Evolutionary conservation across 1,284 basidiomycete species (phyloP).

Genomic region (Ustilago crameri): DNA sequence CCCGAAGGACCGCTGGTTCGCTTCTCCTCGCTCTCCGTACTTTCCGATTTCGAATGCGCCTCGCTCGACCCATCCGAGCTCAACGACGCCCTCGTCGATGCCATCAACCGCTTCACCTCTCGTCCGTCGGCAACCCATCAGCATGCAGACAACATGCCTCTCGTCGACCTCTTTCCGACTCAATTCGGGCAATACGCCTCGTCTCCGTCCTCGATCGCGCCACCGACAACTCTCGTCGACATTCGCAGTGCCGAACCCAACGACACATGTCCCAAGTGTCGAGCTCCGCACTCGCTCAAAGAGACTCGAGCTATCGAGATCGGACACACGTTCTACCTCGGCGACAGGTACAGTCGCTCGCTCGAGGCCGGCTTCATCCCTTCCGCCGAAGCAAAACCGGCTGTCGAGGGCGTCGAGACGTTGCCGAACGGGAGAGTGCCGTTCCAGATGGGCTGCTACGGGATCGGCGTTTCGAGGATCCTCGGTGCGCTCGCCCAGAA

Average conservation of each 20-base stretch:
- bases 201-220: constrained; percentile 2
- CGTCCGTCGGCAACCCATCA: constrained; percentile 3
- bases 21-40: constrained; percentile 39
- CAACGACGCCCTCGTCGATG: constrained; percentile 37
- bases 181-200: constrained; percentile 34
- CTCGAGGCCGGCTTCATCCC: constrained; percentile 55
- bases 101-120: constrained; percentile 31
- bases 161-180: constrained; percentile 42
- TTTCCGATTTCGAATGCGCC: constrained; percentile 50
- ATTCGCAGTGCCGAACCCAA: constrained; percentile 37
- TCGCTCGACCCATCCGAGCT: constrained; percentile 49
- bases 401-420: constrained; percentile 5
- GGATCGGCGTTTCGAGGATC: constrained; percentile 68
- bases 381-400: background rate
- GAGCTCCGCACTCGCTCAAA: constrained; percentile 30
- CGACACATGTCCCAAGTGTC: constrained; percentile 59
- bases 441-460: constrained; percentile 69
- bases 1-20: constrained; percentile 57
- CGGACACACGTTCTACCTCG: constrained; percentile 68
- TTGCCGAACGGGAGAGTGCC: constrained; percentile 37
- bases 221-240: constrained; percentile 34
- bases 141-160: constrained; percentile 3
- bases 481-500: constrained; percentile 66
- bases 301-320: constrained; percentile 66
- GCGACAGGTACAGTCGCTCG: constrained; percentile 64